A percentile compares a stretch with the other conserved stretches of the same genome.
Evolutionary conservation across 1,284 basidiomycete genomes (phyloP).

Genomic region (Sanguinoderma infundibulare): DNA sequence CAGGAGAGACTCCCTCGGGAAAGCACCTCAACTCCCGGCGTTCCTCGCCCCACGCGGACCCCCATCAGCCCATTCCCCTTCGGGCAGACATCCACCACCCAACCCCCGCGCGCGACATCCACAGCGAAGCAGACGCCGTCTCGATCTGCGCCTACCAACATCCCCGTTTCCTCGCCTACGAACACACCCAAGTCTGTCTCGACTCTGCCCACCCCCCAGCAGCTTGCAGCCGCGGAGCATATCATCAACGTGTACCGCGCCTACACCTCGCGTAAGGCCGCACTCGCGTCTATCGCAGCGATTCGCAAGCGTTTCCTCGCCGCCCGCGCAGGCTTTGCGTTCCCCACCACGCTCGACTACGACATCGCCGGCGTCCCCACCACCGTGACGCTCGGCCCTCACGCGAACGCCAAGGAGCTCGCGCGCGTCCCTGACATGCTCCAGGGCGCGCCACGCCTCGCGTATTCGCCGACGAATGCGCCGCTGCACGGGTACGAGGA

Average conservation of each 20-base stretch:
- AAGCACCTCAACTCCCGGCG: constrained; percentile 2
- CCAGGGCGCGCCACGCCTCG: constrained; percentile 26
- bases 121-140: constrained; percentile 8
- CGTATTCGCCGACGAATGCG: constrained; percentile 50
- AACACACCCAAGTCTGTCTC: constrained; percentile 2
- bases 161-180: constrained; percentile 19
- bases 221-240: constrained; percentile 31
- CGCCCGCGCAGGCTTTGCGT: constrained; percentile 26
- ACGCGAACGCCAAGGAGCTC: not conserved
- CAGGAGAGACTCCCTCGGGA: constrained; percentile 17
- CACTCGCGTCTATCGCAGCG: constrained; percentile 27
- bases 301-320: constrained; percentile 30
- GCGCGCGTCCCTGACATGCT: constrained; percentile 2
- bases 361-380: constrained; percentile 23
- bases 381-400: constrained; percentile 17
- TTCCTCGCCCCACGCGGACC: constrained; percentile 11
- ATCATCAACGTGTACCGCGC: constrained; percentile 34
- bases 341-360: constrained; percentile 34
- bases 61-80: constrained; percentile 15
- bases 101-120: not conserved
- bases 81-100: not conserved
- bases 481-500: constrained; percentile 55
- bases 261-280: constrained; percentile 20
- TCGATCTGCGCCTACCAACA: constrained; percentile 4
- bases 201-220: constrained; percentile 20